Evolutionary conservation across 441 rosid species (phyloP).

Genomic region (Lepidium campestre): DNA sequence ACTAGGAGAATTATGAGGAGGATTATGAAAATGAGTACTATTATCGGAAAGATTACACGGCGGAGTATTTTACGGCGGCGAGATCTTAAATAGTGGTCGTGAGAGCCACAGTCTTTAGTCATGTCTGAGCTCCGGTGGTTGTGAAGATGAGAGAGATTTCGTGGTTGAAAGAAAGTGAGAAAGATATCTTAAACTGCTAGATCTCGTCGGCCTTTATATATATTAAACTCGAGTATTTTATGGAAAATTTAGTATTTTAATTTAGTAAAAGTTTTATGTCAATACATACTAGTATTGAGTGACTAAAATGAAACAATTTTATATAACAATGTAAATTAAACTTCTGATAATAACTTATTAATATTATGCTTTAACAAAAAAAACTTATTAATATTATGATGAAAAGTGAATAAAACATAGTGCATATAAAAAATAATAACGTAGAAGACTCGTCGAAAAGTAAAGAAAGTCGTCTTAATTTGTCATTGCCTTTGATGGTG

Average conservation of each 20-base stretch:
- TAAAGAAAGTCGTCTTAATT: not conserved
- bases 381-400: no score
- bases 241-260: not conserved
- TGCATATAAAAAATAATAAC: not conserved
- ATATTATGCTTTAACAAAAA: no score
- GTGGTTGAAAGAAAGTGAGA: not conserved
- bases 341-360: no score
- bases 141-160: not conserved
- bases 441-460: not conserved
- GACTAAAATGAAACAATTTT: no score
- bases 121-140: constrained; percentile 7
- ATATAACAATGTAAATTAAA: no score
- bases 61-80: not conserved
- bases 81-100: not conserved
- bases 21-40: constrained; percentile 34
- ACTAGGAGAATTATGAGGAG: constrained; percentile 39
- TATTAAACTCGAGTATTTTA: not conserved
- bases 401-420: not conserved
- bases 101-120: constrained; percentile 25
- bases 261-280: no score
- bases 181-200: not conserved
- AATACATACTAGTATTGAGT: no score
- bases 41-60: constrained; percentile 20
- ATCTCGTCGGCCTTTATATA: not conserved
- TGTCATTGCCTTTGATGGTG: not conserved